Percentiles rank a stretch among this genome's conserved stretches.
Conservation (phyloP, 2,329 filamentous ascomycete species). For the Fusarium sp. region DNA sequence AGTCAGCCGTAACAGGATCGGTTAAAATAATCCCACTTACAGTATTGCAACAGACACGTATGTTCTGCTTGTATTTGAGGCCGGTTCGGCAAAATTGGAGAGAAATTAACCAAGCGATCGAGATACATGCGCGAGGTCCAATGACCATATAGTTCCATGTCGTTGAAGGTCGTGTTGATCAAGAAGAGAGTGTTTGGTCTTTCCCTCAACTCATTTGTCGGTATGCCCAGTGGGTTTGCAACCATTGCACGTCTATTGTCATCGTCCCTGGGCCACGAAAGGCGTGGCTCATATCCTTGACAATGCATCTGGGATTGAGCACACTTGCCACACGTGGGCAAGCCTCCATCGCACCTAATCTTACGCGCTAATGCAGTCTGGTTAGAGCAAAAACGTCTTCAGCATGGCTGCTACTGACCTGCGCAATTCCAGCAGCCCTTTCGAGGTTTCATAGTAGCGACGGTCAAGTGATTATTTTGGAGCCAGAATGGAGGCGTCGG, state of each 20-base stretch:
- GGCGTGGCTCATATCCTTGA: conserved; percentile 26
- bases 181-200: background rate
- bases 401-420: conserved; percentile 17
- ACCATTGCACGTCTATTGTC: conserved; percentile 28
- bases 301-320: conserved; percentile 6
- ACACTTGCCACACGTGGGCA: conserved; percentile 26
- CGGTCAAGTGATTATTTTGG: background rate
- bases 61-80: background rate
- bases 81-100: background rate
- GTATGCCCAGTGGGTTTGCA: background rate
- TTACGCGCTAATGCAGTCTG: conserved; percentile 23
- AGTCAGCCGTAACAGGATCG: background rate
- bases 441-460: conserved; percentile 14
- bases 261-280: conserved; percentile 32
- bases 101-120: fast-evolving
- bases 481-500: background rate
- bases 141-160: conserved; percentile 9
- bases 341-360: conserved; percentile 32
- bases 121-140: background rate
- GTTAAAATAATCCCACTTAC: background rate
- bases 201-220: background rate
- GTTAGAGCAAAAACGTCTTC: background rate
- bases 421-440: conserved; percentile 37
- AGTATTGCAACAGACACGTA: conserved; percentile 24
- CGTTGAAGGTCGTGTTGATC: conserved; percentile 30